Percentiles rank a stretch among this genome's conserved stretches.
Conservation (phyloP, 768 basidiomycete genomes). For the Auricularia auricula-judae region DNA sequence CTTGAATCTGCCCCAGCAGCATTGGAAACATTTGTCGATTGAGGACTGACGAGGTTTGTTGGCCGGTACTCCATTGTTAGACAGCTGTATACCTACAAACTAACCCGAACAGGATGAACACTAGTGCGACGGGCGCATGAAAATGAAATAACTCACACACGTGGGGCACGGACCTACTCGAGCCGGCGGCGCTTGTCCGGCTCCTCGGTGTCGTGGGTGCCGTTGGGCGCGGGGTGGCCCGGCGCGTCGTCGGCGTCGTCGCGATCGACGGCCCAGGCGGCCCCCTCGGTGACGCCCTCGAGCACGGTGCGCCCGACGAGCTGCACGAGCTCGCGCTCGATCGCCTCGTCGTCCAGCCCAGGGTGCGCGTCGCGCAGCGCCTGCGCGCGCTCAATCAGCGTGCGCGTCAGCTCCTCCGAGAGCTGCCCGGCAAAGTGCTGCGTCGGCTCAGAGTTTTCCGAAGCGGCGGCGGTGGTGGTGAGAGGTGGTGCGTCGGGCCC, state of each 20-base stretch:
- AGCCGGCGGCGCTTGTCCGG: conserved; percentile 1
- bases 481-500: conserved; percentile 12
- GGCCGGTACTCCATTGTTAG: too few relatives aligned
- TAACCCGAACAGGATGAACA: not conserved
- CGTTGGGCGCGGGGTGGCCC: conserved; percentile 4
- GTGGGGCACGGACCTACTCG: not conserved
- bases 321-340: conserved; percentile 46
- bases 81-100: too few relatives aligned
- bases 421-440: conserved; percentile 38
- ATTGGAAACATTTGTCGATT: too few relatives aligned
- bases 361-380: conserved; percentile 27
- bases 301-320: conserved; percentile 57
- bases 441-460: conserved; percentile 41
- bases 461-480: conserved; percentile 11
- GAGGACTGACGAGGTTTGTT: too few relatives aligned
- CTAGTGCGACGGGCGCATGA: not conserved
- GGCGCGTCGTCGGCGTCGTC: not conserved
- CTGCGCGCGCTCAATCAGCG: conserved; percentile 53
- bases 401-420: conserved; percentile 59
- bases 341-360: conserved; percentile 44
- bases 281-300: conserved; percentile 52
- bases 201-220: not conserved
- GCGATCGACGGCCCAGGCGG: conserved; percentile 1
- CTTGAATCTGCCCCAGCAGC: too few relatives aligned
- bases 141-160: too few relatives aligned